Conservation (phyloP, 148 eudicot species). For the Persicaria tinctoria region DNA sequence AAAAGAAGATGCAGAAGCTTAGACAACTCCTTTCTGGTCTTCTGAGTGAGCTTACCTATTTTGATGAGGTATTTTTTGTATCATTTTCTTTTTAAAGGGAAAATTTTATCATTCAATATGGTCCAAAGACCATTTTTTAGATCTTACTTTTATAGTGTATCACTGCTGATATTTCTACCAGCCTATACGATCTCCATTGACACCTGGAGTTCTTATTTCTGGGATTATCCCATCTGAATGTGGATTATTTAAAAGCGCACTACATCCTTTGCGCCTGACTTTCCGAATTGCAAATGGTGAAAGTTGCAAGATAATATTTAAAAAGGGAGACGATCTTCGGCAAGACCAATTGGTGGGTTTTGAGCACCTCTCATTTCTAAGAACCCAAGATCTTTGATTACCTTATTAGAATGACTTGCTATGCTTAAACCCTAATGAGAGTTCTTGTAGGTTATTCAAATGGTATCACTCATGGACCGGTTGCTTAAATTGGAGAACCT, state of each 20-base stretch:
- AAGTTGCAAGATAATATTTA: conserved; percentile 81
- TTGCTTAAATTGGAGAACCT: conserved; percentile 94
- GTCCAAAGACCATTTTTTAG: neutral
- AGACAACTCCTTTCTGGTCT: conserved; percentile 94
- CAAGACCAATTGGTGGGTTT: conserved; percentile 87
- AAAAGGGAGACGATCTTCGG: conserved; percentile 97
- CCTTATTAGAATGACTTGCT: neutral
- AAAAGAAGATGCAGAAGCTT: conserved; percentile 95
- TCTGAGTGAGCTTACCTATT: conserved; percentile 90
- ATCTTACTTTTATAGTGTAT: neutral
- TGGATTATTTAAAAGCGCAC: conserved; percentile 78
- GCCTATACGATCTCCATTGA: conserved; percentile 92
- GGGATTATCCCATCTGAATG: conserved; percentile 94
- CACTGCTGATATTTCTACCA: conserved; percentile 20
- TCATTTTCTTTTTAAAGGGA: neutral
- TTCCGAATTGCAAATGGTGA: conserved; percentile 76
- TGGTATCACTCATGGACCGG: conserved; percentile 96
- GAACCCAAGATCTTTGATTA: neutral
- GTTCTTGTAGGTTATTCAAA: conserved; percentile 76
- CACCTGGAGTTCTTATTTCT: conserved; percentile 73
- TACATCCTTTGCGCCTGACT: conserved; percentile 84
- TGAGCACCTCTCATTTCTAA: conserved; percentile 4
- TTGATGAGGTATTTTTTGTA: conserved; percentile 66
- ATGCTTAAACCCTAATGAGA: neutral
- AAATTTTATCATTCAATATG: neutral